Evolutionary conservation across 768 basidiomycete genomes (phyloP).

Genomic region (Sutorius australiensis): DNA sequence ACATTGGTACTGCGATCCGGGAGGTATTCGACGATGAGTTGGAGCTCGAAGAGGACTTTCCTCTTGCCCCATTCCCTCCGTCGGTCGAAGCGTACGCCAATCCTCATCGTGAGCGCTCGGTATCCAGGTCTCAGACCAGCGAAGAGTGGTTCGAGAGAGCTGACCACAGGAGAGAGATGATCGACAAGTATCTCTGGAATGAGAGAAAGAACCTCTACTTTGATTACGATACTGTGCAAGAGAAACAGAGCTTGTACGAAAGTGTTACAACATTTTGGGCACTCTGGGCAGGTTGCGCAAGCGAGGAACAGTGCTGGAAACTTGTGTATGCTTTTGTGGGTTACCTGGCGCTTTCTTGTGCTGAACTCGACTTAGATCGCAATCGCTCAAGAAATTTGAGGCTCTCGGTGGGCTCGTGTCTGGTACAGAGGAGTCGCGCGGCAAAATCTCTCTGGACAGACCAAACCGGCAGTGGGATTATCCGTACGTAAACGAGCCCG

Average conservation of each 20-base stretch:
- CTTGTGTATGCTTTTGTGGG: slow-evolving; percentile 66
- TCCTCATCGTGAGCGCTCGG: slow-evolving; percentile 56
- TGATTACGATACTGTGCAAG: slow-evolving; percentile 91
- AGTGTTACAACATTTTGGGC: slow-evolving; percentile 97
- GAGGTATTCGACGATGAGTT: slow-evolving; percentile 93
- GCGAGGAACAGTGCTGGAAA: slow-evolving; percentile 91
- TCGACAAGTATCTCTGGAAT: slow-evolving; percentile 96
- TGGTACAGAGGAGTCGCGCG: slow-evolving; percentile 94
- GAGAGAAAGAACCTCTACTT: slow-evolving; percentile 92
- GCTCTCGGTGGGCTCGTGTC: slow-evolving; percentile 93
- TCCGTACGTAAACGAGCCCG: slow-evolving; percentile 54
- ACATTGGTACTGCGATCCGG: slow-evolving; percentile 96
- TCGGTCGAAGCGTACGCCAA: slow-evolving; percentile 66
- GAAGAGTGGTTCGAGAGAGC: slow-evolving; percentile 94
- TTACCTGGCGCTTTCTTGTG: not conserved
- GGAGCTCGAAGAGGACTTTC: slow-evolving; percentile 89
- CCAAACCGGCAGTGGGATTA: slow-evolving; percentile 99
- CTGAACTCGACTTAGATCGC: slow-evolving; percentile 48
- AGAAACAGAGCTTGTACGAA: slow-evolving; percentile 92
- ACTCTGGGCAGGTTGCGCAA: slow-evolving; percentile 96
- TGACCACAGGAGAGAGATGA: slow-evolving; percentile 73
- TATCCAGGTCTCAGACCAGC: slow-evolving; percentile 60
- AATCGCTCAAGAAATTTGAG: slow-evolving; percentile 93
- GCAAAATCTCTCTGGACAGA: slow-evolving; percentile 91
- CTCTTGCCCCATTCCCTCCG: slow-evolving; percentile 88